phyloP scores from a whole-genome alignment of 2,329 filamentous ascomycete species.

The Fusarium haematococcum region DNA sequence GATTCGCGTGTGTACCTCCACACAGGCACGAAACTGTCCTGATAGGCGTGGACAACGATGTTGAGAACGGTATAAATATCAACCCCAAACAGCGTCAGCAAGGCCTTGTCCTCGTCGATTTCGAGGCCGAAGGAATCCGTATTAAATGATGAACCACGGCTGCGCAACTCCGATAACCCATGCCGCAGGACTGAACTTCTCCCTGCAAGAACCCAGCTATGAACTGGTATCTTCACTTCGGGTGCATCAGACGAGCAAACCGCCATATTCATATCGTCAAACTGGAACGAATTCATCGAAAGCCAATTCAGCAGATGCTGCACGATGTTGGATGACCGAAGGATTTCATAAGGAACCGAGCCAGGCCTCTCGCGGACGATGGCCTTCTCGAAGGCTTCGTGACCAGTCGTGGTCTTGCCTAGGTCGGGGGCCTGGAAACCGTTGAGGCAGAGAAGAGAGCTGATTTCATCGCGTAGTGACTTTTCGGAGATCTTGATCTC shows the following conservation, averaged over 20 bases:
- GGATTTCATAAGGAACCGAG: conserved; percentile 62
- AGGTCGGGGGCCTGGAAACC: conserved; percentile 64
- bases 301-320: conserved; percentile 68
- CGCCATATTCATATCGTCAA: conserved; percentile 57
- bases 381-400: conserved; percentile 55
- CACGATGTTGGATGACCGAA: conserved; percentile 75
- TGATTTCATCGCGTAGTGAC: conserved; percentile 79
- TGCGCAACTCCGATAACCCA: conserved; percentile 69
- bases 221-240: conserved; percentile 80
- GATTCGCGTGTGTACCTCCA: conserved; percentile 84
- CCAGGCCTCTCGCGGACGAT: conserved; percentile 60
- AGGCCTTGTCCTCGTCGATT: conserved; percentile 59
- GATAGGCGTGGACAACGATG: conserved; percentile 82
- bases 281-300: conserved; percentile 51
- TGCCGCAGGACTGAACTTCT: conserved; percentile 77
- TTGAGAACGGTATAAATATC: conserved; percentile 86
- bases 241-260: conserved; percentile 71
- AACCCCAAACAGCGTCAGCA: conserved; percentile 74
- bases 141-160: conserved; percentile 25
- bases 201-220: conserved; percentile 82
- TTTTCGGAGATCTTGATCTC: conserved; percentile 75
- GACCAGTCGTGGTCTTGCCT: conserved; percentile 46
- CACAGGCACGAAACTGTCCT: conserved; percentile 82
- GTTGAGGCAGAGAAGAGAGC: conserved; percentile 75
- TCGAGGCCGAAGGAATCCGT: conserved; percentile 49